phyloP scores from a whole-genome alignment of 768 basidiomycete species.

The Cytidiella melzeri region DNA sequence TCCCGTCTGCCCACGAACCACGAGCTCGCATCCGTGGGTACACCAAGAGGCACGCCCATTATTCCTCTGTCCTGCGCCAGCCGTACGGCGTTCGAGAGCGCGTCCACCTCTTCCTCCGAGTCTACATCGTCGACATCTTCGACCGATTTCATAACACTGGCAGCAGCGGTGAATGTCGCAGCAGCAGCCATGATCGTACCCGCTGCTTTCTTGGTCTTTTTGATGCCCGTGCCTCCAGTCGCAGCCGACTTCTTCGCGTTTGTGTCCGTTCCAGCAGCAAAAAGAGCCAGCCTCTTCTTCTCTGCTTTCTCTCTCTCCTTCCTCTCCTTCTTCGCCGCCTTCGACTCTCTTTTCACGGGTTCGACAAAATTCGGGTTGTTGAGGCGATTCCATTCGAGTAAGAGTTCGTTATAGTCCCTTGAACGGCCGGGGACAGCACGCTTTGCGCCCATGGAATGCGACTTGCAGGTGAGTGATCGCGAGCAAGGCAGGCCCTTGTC shows the following conservation, averaged over 20 bases:
- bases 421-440: slow-evolving; percentile 86
- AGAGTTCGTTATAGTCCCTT: slow-evolving; percentile 75
- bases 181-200: slow-evolving; percentile 25
- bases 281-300: slow-evolving; percentile 69
- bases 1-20: slow-evolving; percentile 79
- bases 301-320: slow-evolving; percentile 76
- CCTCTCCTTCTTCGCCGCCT: slow-evolving; percentile 84
- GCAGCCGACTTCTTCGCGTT: slow-evolving; percentile 29
- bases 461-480: slow-evolving; percentile 94
- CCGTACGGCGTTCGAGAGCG: slow-evolving; percentile 57
- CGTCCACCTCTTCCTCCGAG: slow-evolving; percentile 81
- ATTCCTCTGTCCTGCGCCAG: slow-evolving; percentile 50
- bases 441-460: slow-evolving; percentile 96
- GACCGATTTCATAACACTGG: slow-evolving; percentile 39
- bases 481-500: slow-evolving; percentile 91
- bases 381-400: slow-evolving; percentile 87
- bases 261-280: slow-evolving; percentile 51
- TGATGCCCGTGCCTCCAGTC: slow-evolving; percentile 30
- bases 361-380: slow-evolving; percentile 87
- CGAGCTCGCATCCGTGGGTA: slow-evolving; percentile 67
- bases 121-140: slow-evolving; percentile 78
- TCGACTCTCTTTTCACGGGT: slow-evolving; percentile 80
- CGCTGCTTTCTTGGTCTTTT: slow-evolving; percentile 61
- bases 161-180: slow-evolving; percentile 32
- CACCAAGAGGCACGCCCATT: slow-evolving; percentile 61